Conservation (phyloP, 805 yeast species). For the Candida sithepensis region DNA sequence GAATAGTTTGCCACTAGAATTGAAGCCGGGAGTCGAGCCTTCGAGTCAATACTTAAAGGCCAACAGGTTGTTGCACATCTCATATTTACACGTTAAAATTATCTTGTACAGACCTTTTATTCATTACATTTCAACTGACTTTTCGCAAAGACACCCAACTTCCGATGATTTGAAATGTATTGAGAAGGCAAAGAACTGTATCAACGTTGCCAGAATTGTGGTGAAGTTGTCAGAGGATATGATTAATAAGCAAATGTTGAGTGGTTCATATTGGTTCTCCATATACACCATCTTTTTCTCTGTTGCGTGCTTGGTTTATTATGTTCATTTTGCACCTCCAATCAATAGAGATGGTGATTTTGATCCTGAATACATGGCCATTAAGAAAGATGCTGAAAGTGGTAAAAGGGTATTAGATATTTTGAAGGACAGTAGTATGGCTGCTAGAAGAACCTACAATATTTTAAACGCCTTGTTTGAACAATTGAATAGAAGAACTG, state of each 20-base stretch:
- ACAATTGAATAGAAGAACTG: slow-evolving; percentile 71
- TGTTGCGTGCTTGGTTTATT: slow-evolving; percentile 80
- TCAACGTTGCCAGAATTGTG: slow-evolving; percentile 77
- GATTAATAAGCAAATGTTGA: slow-evolving; percentile 65
- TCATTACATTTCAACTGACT: slow-evolving; percentile 69
- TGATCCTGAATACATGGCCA: slow-evolving; percentile 51
- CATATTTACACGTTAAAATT: slow-evolving; percentile 73
- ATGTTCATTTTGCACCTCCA: slow-evolving; percentile 53
- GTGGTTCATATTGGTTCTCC: slow-evolving; percentile 90
- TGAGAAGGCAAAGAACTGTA: slow-evolving; percentile 76
- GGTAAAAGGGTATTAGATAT: slow-evolving; percentile 73
- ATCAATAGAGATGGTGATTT: slow-evolving; percentile 33
- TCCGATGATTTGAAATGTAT: slow-evolving; percentile 56
- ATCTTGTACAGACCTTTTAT: slow-evolving; percentile 85
- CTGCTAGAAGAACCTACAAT: slow-evolving; percentile 77
- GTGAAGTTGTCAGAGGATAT: slow-evolving; percentile 77
- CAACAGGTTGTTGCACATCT: slow-evolving; percentile 66
- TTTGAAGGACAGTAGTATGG: slow-evolving; percentile 68
- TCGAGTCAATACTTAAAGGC: slow-evolving; percentile 66
- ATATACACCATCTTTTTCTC: slow-evolving; percentile 86
- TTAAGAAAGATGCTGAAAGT: slow-evolving; percentile 72
- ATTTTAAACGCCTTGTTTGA: slow-evolving; percentile 78
- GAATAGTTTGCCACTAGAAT: slow-evolving; percentile 61
- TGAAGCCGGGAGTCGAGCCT: slow-evolving; percentile 70
- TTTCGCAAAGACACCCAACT: slow-evolving; percentile 19